Evolutionary conservation across 1,284 basidiomycete genomes (phyloP).

Genomic region (Apiotrichum porosum): DNA sequence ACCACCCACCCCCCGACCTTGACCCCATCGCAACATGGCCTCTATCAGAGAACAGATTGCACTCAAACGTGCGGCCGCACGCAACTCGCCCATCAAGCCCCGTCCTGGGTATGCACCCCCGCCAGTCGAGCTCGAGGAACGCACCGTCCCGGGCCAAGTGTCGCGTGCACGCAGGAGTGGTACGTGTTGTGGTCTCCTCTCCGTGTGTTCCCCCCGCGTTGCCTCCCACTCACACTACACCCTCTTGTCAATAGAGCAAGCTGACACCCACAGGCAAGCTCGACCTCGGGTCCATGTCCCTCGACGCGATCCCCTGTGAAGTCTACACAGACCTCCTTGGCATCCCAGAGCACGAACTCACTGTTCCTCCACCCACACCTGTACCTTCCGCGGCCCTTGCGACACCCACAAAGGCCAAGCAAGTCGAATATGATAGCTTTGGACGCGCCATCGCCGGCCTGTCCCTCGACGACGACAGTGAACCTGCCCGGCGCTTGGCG

Average conservation of each 20-base stretch:
- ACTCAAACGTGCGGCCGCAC: constrained; percentile 30
- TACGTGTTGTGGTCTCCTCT: constrained; percentile 22
- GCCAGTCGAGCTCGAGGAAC: constrained; percentile 22
- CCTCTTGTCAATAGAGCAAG: too few species aligned
- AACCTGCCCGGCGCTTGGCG: constrained; percentile 6
- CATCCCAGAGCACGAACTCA: constrained; percentile 30
- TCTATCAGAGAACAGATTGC: constrained; percentile 38
- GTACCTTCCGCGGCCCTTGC: background rate
- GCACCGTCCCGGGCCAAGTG: constrained; percentile 31
- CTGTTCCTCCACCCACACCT: constrained; percentile 11
- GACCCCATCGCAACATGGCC: constrained; percentile 5
- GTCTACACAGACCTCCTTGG: constrained; percentile 42
- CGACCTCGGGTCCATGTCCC: constrained; percentile 34
- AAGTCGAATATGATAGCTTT: background rate
- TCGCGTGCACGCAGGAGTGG: constrained; percentile 32
- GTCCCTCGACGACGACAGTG: constrained; percentile 8
- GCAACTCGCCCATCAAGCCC: constrained; percentile 16
- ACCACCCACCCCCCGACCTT: background rate
- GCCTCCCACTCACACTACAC: background rate
- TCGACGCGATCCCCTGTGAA: constrained; percentile 32
- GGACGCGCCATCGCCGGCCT: constrained; percentile 2
- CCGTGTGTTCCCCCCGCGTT: too few species aligned
- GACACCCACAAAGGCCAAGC: too few species aligned
- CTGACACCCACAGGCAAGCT: constrained; percentile 36
- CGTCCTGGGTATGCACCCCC: background rate